Conservation (phyloP, 139 green algal genomes). For the Tetraselmis chui region DNA sequence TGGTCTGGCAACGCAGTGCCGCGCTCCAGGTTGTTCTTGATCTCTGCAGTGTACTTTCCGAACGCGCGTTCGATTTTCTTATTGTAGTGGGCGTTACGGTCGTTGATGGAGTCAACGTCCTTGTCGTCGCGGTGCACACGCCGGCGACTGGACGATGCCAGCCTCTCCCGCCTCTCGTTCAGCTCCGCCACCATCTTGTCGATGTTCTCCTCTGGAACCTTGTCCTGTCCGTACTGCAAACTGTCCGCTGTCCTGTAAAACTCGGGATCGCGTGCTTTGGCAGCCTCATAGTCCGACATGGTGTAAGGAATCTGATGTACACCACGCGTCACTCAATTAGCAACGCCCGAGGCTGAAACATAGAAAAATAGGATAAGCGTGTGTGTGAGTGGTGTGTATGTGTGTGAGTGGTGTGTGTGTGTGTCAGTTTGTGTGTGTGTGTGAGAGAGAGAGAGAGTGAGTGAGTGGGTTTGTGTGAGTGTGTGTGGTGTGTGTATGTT, state of each 20-base stretch:
- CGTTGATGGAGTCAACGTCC: constrained; percentile 96
- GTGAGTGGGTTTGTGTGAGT: too few relatives aligned
- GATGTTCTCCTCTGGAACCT: constrained; percentile 59
- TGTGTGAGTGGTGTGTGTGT: too few relatives aligned
- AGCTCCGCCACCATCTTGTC: constrained; percentile 92
- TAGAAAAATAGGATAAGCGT: not conserved
- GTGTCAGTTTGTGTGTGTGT: too few relatives aligned
- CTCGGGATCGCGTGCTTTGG: constrained; percentile 66
- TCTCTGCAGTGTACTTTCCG: constrained; percentile 73
- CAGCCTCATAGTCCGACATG: constrained; percentile 60
- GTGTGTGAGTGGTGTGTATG: too few relatives aligned
- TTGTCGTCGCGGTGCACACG: constrained; percentile 55
- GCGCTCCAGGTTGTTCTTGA: constrained; percentile 95
- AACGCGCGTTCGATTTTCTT: constrained; percentile 91
- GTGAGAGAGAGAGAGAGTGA: too few relatives aligned
- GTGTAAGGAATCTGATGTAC: not conserved
- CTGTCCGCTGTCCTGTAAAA: constrained; percentile 74
- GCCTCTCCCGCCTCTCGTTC: constrained; percentile 48
- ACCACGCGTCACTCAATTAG: too few relatives aligned
- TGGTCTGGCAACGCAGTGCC: constrained; percentile 92
- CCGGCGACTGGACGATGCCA: constrained; percentile 62
- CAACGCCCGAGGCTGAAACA: too few relatives aligned
- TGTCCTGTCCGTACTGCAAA: constrained; percentile 59
- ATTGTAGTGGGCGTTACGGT: constrained; percentile 95
- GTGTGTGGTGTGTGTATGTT: too few relatives aligned